A percentile compares a stretch with the other conserved stretches of the same genome.
Evolutionary conservation across 768 basidiomycete genomes (phyloP).

Genomic region (Collybiopsis luxurians): DNA sequence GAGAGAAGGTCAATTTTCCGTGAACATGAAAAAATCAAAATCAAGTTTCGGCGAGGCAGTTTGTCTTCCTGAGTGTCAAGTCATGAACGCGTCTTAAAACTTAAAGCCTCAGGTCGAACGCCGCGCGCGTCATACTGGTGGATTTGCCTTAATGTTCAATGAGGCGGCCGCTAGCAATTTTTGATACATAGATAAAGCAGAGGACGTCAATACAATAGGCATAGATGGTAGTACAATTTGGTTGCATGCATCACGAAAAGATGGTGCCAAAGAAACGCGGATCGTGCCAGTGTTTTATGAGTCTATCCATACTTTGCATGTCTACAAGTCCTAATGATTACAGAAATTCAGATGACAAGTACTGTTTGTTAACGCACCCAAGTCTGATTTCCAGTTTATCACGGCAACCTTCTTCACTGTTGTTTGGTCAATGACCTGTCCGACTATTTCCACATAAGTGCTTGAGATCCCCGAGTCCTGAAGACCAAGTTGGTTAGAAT

Average conservation of each 20-base stretch:
- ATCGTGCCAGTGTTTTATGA: conserved; percentile 35
- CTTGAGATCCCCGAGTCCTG: conserved; percentile 35
- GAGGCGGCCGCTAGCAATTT: too few species aligned
- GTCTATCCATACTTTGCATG: conserved; percentile 36
- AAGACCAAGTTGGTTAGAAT: conserved; percentile 1
- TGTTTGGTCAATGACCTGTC: conserved; percentile 36
- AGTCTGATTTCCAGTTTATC: conserved; percentile 41
- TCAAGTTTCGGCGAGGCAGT: too few species aligned
- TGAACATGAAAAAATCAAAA: too few species aligned
- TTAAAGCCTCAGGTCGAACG: too few species aligned
- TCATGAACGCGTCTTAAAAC: too few species aligned
- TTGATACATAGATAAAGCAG: too few species aligned
- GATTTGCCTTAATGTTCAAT: too few species aligned
- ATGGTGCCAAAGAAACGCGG: conserved; percentile 30
- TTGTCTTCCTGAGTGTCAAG: too few species aligned
- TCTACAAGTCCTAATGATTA: conserved; percentile 18
- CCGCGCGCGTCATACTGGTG: too few species aligned
- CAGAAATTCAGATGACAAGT: not conserved
- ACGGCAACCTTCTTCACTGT: conserved; percentile 38
- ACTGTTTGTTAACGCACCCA: conserved; percentile 33
- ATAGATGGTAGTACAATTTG: too few species aligned
- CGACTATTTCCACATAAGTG: conserved; percentile 48
- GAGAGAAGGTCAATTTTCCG: too few species aligned
- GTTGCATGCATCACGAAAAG: conserved; percentile 17
- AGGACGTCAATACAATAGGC: too few species aligned